These are phyloP conservation scores for Senna tora DNA, from an alignment of 306 rosid species.

Conservation along the genomic window DNA sequence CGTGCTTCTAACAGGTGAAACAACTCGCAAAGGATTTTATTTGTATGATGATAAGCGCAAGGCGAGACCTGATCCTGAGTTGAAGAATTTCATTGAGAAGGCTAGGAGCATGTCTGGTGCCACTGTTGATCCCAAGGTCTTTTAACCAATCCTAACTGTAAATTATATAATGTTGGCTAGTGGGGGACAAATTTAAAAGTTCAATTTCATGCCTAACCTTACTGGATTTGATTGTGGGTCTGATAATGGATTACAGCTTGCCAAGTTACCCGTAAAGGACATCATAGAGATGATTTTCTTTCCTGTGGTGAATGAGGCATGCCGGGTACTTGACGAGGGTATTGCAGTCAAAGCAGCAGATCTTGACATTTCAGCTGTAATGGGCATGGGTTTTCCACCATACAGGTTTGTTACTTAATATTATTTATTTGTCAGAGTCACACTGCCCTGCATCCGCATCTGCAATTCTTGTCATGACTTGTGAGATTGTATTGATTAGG, in stretches of 20 bases:
- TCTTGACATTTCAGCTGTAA: conserved; percentile 80
- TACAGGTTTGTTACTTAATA: conserved; percentile 68
- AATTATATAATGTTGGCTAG: conserved; percentile 6
- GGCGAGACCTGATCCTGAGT: conserved; percentile 86
- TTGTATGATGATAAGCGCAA: conserved; percentile 72
- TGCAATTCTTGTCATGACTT: conserved; percentile 26
- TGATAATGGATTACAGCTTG: conserved; percentile 65
- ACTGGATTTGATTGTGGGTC: conserved; percentile 30
- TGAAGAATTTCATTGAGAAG: conserved; percentile 82
- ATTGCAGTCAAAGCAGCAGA: conserved; percentile 90
- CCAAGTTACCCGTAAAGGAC: conserved; percentile 74
- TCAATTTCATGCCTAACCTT: neutral
- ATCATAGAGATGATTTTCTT: conserved; percentile 91
- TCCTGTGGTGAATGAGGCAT: conserved; percentile 97
- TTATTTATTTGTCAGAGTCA: conserved; percentile 1
- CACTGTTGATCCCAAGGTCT: conserved; percentile 76
- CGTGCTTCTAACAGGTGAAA: conserved; percentile 64
- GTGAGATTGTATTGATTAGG: conserved; percentile 54
- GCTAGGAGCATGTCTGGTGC: conserved; percentile 73
- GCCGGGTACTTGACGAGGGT: conserved; percentile 94
- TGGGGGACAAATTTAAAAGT: conserved; percentile 12
- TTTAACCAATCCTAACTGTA: conserved; percentile 28
- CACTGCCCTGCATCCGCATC: neutral
- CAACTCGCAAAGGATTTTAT: conserved; percentile 81
- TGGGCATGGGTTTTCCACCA: conserved; percentile 98